Conservation (phyloP, 805 yeast genomes). For the Pichia exigua region DNA sequence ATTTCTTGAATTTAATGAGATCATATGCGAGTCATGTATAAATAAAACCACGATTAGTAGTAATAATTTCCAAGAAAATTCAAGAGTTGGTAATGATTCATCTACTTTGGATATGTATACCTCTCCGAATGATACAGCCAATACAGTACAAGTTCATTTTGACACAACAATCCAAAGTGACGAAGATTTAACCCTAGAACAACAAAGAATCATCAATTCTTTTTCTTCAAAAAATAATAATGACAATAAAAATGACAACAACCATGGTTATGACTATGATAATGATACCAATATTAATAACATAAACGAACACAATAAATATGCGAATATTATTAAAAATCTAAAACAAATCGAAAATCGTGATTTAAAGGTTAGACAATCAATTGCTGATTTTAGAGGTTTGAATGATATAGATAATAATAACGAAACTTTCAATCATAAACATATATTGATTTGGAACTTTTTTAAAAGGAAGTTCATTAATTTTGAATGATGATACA, state of each 20-base stretch:
- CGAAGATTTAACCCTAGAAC: background rate
- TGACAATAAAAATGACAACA: background rate
- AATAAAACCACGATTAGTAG: background rate
- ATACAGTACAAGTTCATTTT: background rate
- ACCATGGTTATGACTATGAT: too few species aligned
- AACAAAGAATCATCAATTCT: background rate
- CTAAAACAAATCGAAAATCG: slow-evolving; percentile 2
- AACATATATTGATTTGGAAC: background rate
- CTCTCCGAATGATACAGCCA: background rate
- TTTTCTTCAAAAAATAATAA: background rate
- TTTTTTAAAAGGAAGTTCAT: background rate
- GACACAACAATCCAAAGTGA: slow-evolving; percentile 1
- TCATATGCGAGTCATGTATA: background rate
- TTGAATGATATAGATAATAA: background rate
- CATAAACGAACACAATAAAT: background rate
- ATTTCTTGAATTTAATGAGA: background rate
- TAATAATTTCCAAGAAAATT: background rate
- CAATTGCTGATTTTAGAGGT: slow-evolving; percentile 5
- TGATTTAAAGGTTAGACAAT: slow-evolving; percentile 4
- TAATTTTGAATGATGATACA: background rate
- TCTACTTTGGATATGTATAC: background rate
- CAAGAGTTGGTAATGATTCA: background rate
- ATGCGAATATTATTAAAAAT: background rate
- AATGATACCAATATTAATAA: background rate
- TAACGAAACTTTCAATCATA: background rate